phyloP scores from a whole-genome alignment of 2,329 filamentous ascomycete genomes.

The Xylaria arbuscula region DNA sequence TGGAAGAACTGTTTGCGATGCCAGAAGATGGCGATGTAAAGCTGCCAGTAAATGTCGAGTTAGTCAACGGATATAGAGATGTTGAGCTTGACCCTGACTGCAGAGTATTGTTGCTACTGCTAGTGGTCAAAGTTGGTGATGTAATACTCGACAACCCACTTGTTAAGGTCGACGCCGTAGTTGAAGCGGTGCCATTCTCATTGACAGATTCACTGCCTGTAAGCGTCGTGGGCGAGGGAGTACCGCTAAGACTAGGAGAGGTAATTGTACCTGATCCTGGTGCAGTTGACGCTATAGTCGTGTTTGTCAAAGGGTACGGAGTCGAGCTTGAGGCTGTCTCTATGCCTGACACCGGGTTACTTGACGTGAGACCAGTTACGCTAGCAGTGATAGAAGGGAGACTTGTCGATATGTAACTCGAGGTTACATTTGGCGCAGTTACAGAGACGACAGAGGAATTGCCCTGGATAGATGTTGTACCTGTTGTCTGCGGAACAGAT shows the following conservation, averaged over 20 bases:
- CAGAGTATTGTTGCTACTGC: slow-evolving; percentile 3
- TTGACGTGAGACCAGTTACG: neutral
- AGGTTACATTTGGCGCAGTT: slow-evolving; percentile 8
- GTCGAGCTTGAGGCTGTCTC: slow-evolving; percentile 7
- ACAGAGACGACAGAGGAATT: neutral
- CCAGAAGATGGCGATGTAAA: slow-evolving; percentile 9
- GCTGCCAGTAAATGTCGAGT: slow-evolving; percentile 18
- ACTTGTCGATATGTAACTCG: slow-evolving; percentile 8
- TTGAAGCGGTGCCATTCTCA: slow-evolving; percentile 5
- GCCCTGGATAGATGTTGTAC: neutral
- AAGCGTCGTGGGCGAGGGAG: neutral
- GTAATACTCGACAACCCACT: slow-evolving; percentile 8
- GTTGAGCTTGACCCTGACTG: slow-evolving; percentile 19
- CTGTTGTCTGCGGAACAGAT: neutral
- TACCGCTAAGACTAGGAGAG: slow-evolving; percentile 4
- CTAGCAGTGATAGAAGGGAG: neutral
- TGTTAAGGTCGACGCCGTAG: neutral
- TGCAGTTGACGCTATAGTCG: slow-evolving; percentile 8
- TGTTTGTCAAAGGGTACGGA: slow-evolving; percentile 15
- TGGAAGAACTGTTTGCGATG: slow-evolving; percentile 5
- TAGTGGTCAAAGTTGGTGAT: slow-evolving; percentile 14
- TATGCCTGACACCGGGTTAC: slow-evolving; percentile 4
- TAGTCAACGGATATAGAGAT: slow-evolving; percentile 21
- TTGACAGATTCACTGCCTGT: slow-evolving; percentile 10
- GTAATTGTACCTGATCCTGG: neutral